Conservation (phyloP, 2,329 filamentous ascomycete genomes). For the Xylaria sp. region DNA sequence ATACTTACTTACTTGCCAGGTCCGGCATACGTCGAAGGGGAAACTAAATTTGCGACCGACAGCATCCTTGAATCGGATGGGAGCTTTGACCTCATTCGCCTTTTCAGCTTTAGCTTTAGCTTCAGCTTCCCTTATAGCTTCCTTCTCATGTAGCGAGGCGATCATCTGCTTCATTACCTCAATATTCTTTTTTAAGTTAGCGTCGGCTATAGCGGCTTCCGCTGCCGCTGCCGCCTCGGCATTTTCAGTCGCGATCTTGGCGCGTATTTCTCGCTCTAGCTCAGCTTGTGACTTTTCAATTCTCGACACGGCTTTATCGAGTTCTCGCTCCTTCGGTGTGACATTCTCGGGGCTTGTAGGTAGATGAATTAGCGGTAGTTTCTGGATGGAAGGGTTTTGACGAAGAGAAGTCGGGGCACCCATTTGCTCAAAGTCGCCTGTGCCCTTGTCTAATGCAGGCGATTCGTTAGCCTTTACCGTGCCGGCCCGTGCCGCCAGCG, state of each 20-base stretch:
- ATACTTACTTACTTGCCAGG: constrained; percentile 74
- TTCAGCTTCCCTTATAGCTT: neutral
- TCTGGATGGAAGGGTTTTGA: neutral
- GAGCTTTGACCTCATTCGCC: constrained; percentile 70
- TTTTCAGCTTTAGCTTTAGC: constrained; percentile 54
- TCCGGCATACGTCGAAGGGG: constrained; percentile 85
- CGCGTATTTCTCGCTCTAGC: neutral
- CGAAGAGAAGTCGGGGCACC: neutral
- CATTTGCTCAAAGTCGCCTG: neutral
- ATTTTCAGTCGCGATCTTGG: neutral
- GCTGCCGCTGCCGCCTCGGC: neutral
- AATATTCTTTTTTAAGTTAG: neutral
- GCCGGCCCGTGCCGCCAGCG: too few relatives aligned
- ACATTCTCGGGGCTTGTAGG: neutral
- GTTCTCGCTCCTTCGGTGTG: neutral
- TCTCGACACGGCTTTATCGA: neutral
- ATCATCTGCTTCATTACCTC: neutral
- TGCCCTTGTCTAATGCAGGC: neutral
- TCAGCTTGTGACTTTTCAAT: neutral
- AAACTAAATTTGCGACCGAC: constrained; percentile 93
- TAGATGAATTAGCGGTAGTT: neutral
- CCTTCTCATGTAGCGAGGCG: neutral
- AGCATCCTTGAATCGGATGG: constrained; percentile 91
- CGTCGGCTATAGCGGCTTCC: neutral
- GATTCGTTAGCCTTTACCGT: neutral